Evolutionary conservation across 164 flowering plant genomes (phyloP), one percentile per base, ranked within the genome.

Genomic region (Berberis thunbergii): DNA sequence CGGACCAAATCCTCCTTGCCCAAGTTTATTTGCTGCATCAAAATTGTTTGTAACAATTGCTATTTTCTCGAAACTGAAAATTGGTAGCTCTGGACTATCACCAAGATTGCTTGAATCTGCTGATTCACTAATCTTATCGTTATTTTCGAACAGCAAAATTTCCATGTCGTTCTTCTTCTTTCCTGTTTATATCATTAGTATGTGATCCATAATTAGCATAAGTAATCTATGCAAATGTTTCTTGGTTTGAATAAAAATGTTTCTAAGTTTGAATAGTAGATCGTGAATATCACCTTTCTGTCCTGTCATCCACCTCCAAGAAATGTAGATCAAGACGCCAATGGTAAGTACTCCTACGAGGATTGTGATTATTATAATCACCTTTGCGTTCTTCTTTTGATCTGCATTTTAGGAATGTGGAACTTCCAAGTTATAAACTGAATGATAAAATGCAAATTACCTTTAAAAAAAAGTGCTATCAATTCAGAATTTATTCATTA

Each of bases 1-100:
- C 2, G 54, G 12, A 46, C 54, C 67, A 41, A 45, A 64, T 56
- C 54, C 67, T 1, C 67, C 67, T 41, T 41, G 44, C 1, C 67
- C 67, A 64, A 64, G 26, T 54, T 64, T 54, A 40, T 57, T 64
- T 10, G 4, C 38, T 2, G 1, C 38, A 10, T 2, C 10, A 41
- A 64, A 64, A 39, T 56, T 45, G 13, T 57, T 46, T 10, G 67
- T 48, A 4, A 53, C 60, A 26, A 57, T 40, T 57, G 43, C 60
- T 57, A 64, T 52, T 45, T 56, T 11, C 45, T 57, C 53, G 45
- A 44, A 64, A 10, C 1, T 45, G 40, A 46, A 45, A 46, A 64
- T 39, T 39, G 43, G 59, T 3, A 57, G 44, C 50, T 64, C 53
- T 56, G 46, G 67, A 7, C 43, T 42, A 4, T 49, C 65, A 13